These are phyloP conservation scores for Ceratocystis albifundus DNA, from an alignment of 2,329 filamentous ascomycete genomes.

Conservation along the genomic window DNA sequence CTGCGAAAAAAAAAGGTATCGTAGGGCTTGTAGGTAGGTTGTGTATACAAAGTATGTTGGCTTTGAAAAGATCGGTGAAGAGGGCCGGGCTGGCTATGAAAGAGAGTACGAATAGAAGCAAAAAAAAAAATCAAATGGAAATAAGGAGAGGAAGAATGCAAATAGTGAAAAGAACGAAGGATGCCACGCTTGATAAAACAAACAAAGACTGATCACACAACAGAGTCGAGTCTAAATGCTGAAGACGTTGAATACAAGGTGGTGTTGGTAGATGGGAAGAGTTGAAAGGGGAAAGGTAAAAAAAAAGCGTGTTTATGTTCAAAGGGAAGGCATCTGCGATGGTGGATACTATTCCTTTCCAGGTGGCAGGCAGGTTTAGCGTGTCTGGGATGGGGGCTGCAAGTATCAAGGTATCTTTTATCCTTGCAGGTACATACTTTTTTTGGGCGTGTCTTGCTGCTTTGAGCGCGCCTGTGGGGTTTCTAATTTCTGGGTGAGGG, in stretches of 20 bases:
- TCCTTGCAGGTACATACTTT: conserved; percentile 28
- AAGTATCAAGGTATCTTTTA: conserved; percentile 18
- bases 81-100: background rate
- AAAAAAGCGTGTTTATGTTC: conserved; percentile 22
- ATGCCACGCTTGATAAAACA: conserved; percentile 23
- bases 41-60: conserved; percentile 8
- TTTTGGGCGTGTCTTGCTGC: conserved; percentile 20
- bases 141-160: conserved; percentile 22
- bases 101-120: conserved; percentile 25
- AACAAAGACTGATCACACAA: conserved; percentile 21
- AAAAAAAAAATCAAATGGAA: conserved; percentile 26
- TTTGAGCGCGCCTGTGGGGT: conserved; percentile 21
- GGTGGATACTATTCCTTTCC: conserved; percentile 21
- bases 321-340: conserved; percentile 23
- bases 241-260: conserved; percentile 7
- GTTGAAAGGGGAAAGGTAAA: conserved; percentile 17
- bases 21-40: conserved; percentile 18
- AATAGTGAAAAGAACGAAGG: conserved; percentile 21
- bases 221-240: conserved; percentile 19
- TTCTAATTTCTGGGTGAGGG: background rate
- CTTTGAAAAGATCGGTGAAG: conserved; percentile 24
- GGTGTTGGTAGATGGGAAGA: conserved; percentile 1
- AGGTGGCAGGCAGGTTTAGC: conserved; percentile 18
- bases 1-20: background rate
- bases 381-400: conserved; percentile 20